Conservation (phyloP, 2,329 filamentous ascomycete genomes). For the Claviceps pazoutovae region DNA sequence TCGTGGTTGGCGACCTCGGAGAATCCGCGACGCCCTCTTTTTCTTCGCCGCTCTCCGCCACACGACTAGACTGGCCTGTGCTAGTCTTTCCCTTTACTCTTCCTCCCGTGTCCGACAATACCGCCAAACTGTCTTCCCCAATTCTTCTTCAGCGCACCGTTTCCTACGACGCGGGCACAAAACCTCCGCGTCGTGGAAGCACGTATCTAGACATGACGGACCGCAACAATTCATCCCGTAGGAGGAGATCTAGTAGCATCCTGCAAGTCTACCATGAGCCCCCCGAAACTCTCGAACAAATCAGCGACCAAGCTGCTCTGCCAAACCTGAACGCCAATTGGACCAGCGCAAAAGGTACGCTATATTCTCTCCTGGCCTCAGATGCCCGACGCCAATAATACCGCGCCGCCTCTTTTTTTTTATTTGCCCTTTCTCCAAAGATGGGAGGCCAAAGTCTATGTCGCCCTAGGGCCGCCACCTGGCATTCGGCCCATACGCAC, state of each 20-base stretch:
- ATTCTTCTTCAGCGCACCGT: constrained; percentile 78
- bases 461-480: background rate
- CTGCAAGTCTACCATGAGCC: constrained; percentile 88
- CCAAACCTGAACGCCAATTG: constrained; percentile 96
- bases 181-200: constrained; percentile 49
- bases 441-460: background rate
- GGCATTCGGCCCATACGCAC: background rate
- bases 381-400: too few relatives aligned
- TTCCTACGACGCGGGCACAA: constrained; percentile 76
- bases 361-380: background rate
- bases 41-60: constrained; percentile 5
- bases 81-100: constrained; percentile 6
- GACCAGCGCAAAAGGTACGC: constrained; percentile 95
- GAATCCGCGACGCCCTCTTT: constrained; percentile 3
- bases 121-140: constrained; percentile 92
- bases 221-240: constrained; percentile 51
- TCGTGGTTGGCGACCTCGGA: constrained; percentile 1
- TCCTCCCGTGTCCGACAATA: constrained; percentile 35
- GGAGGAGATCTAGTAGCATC: constrained; percentile 93
- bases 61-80: constrained; percentile 1
- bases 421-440: background rate
- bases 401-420: too few relatives aligned
- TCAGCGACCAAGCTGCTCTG: constrained; percentile 87
- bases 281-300: constrained; percentile 89
- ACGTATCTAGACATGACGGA: constrained; percentile 47